A percentile compares a stretch with the other conserved stretches of the same genome.
Evolutionary conservation across 352 stramenopile genomes (phyloP).

Genomic region (Phytopythium aichiense): DNA sequence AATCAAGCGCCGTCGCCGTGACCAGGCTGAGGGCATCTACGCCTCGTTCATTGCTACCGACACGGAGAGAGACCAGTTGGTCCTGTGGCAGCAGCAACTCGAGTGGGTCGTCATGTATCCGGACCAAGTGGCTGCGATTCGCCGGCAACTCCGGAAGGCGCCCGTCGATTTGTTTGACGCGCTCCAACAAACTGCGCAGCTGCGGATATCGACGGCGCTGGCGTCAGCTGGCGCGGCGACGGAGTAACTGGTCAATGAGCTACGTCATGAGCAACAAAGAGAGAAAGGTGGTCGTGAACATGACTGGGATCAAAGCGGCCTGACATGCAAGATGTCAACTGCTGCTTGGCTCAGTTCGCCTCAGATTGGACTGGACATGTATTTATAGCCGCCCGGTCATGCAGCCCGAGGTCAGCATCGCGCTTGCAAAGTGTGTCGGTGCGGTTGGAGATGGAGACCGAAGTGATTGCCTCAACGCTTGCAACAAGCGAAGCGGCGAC

Average conservation of each 20-base stretch:
- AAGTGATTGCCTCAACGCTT: neutral
- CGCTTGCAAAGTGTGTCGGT: too few relatives aligned
- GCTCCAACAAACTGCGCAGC: constrained; percentile 47
- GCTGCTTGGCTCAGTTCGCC: too few relatives aligned
- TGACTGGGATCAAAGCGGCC: too few relatives aligned
- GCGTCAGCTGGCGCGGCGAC: neutral
- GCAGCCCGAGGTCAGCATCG: too few relatives aligned
- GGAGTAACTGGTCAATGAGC: neutral
- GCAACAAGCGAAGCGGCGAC: neutral
- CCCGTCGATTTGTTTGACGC: constrained; percentile 41
- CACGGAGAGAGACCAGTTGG: neutral
- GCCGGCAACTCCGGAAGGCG: constrained; percentile 19
- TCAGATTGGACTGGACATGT: too few relatives aligned
- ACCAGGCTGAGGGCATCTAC: constrained; percentile 41
- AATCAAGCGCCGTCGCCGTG: constrained; percentile 23
- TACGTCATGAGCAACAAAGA: neutral
- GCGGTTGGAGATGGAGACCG: neutral
- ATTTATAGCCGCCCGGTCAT: too few relatives aligned
- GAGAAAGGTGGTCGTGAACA: too few relatives aligned
- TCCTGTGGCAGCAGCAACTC: constrained; percentile 9
- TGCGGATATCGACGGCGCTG: constrained; percentile 40
- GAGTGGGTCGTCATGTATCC: constrained; percentile 55
- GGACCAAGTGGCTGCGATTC: constrained; percentile 29
- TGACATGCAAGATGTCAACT: too few relatives aligned
- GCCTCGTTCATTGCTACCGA: constrained; percentile 31